A percentile compares a stretch with the other conserved stretches of the same genome.
Conservation (phyloP, 257 asterid genomes). For the Solanum chiquidenum region DNA sequence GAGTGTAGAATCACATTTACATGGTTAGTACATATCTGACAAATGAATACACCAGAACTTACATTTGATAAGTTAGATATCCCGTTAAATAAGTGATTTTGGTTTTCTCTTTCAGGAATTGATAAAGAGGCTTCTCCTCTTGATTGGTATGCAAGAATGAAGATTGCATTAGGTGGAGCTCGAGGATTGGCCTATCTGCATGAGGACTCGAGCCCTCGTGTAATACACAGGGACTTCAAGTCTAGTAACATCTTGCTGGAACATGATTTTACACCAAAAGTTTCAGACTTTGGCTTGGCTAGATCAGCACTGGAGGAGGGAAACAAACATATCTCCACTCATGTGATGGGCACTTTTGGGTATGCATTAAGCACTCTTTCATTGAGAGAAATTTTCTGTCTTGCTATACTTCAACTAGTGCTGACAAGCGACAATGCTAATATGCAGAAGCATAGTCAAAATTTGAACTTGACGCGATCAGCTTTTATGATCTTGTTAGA, state of each 20-base stretch:
- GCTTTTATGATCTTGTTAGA: neutral
- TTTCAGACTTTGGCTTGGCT: constrained; percentile 94
- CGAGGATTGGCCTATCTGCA: constrained; percentile 87
- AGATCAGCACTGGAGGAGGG: constrained; percentile 76
- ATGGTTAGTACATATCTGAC: constrained; percentile 33
- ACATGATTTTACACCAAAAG: constrained; percentile 77
- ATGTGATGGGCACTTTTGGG: constrained; percentile 99
- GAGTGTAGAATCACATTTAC: constrained; percentile 87
- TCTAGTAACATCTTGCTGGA: constrained; percentile 84
- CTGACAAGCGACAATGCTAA: neutral
- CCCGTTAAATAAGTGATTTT: neutral
- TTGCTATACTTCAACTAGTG: neutral
- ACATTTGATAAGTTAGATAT: neutral
- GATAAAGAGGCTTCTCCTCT: constrained; percentile 64
- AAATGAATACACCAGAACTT: neutral
- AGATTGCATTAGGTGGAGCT: constrained; percentile 87
- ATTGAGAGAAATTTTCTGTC: neutral
- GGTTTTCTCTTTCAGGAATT: constrained; percentile 31
- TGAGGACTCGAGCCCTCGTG: constrained; percentile 96
- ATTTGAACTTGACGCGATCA: neutral
- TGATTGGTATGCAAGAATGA: constrained; percentile 75
- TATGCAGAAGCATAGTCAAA: neutral
- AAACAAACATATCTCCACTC: constrained; percentile 69
- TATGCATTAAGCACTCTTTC: constrained; percentile 21
- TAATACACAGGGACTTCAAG: constrained; percentile 93